Base-by-base conservation (phyloP, 306 rosid species). In the Cucurbita ficifolia region DNA sequence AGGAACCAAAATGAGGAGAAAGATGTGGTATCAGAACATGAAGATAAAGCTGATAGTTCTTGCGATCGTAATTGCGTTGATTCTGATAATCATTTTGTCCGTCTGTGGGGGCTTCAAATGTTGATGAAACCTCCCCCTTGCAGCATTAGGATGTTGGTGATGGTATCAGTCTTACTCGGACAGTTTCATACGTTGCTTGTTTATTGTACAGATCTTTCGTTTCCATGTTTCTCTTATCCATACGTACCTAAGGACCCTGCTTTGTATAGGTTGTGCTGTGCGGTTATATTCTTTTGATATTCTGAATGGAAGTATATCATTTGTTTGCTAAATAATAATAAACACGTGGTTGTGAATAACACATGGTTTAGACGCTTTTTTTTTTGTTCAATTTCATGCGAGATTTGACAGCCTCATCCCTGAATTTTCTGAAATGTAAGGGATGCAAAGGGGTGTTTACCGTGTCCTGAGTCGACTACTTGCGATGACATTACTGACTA, bases 11-110 rank as follows among this genome's bases (percentile, higher is more conserved):
- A 82, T 92, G 76, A 89, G 88, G 85, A 89, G 97, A 79, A 89
- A 89, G 89, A 92, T 92, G 97, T 92, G 97, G 96, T 78, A 81
- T 36, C 87, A 92, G 80, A 92, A 92, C 82, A 92, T 92, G 97
- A 92, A 92, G 89, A 83, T 88, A 65, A 92, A 89, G 87, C 83
- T 92, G 54, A 81, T 92, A 55, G 96, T 88, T 80, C 72, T 89
- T 81, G 97, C 79, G 42, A 92, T 92, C 86, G 24, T 89, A n/a
- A 60, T 88, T 17, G 86, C 87, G 16, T 63, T 92, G 75, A 89
- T 92, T 84, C 90, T 89, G 79, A 84, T 92, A 43, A 84, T 92
- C 24, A 84, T 92, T 60, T 79, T 89, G n/a, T 89, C 96, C 0
- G 56, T 88, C 39, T 92, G 97, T 45, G 80, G 82, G 64, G 96